These are phyloP conservation scores for Piromyces finnis DNA, from an alignment of 192 early-diverging fungal species.

Conservation along the genomic window DNA sequence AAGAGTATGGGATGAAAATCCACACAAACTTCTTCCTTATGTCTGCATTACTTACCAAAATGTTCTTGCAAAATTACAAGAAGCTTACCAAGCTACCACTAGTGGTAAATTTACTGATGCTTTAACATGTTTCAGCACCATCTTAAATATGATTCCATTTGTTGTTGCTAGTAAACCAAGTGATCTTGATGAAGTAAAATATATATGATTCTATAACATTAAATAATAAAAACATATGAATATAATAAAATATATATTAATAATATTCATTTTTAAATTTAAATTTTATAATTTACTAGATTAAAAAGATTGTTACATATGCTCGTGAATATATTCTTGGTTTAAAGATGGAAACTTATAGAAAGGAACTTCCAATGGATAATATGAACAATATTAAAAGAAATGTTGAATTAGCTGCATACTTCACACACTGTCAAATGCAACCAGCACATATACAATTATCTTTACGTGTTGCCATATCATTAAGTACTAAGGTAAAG, in stretches of 20 bases:
- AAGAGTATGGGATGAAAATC: slow-evolving; percentile 31
- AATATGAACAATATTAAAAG: slow-evolving; percentile 30
- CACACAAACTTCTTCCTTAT: slow-evolving; percentile 37
- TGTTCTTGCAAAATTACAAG: slow-evolving; percentile 55
- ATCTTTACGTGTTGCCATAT: slow-evolving; percentile 73
- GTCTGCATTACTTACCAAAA: slow-evolving; percentile 30
- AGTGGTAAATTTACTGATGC: slow-evolving; percentile 68
- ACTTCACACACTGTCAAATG: slow-evolving; percentile 86
- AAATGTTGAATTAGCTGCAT: slow-evolving; percentile 76
- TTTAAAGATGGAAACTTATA: slow-evolving; percentile 61
- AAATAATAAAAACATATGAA: too few relatives aligned
- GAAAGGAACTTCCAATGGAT: slow-evolving; percentile 36
- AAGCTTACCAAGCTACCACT: slow-evolving; percentile 65
- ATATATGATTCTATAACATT: too few relatives aligned
- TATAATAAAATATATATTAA: too few relatives aligned
- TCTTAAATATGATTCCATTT: slow-evolving; percentile 65
- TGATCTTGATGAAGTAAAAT: slow-evolving; percentile 63
- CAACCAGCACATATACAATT: slow-evolving; percentile 80
- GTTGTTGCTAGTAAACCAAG: slow-evolving; percentile 39
- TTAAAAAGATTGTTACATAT: not conserved
- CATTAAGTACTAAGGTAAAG: slow-evolving; percentile 56
- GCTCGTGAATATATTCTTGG: slow-evolving; percentile 82
- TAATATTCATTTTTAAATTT: too few relatives aligned
- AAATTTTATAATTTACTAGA: not conserved
- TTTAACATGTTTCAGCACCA: slow-evolving; percentile 45